Percentiles rank a stretch among this genome's conserved stretches.
Conservation (phyloP, 73 alveolate species). For the Tetrahymena borealis region DNA sequence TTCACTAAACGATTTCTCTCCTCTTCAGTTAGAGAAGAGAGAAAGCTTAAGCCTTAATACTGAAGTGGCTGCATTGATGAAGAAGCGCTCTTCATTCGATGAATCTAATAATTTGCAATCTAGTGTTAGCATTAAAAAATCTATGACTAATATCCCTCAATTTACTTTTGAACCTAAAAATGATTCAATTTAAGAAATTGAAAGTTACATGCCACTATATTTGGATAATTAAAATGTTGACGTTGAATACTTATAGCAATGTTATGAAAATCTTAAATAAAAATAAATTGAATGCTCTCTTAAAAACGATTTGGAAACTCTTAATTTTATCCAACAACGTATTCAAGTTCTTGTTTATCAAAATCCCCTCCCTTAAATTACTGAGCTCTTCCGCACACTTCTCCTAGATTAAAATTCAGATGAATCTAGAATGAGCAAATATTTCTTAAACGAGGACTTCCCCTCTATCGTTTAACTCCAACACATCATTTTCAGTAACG, state of each 20-base stretch:
- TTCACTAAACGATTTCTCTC: not conserved
- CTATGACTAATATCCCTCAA: not conserved
- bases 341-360: not conserved
- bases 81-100: not conserved
- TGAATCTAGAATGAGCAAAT: not conserved
- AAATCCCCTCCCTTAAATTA: not conserved
- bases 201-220: not conserved
- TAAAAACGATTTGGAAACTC: not conserved
- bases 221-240: not conserved
- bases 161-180: not conserved
- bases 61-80: not conserved
- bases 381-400: not conserved
- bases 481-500: not conserved
- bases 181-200: not conserved
- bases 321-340: not conserved
- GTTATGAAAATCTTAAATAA: not conserved
- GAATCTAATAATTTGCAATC: not conserved
- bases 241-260: not conserved
- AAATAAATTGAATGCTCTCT: not conserved
- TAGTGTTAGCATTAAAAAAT: not conserved
- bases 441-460: not conserved
- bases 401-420: not conserved
- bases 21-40: not conserved
- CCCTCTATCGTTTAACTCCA: not conserved
- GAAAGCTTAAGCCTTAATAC: not conserved